phyloP scores from a whole-genome alignment of 768 basidiomycete species.

The Cyclocybe cylindracea region DNA sequence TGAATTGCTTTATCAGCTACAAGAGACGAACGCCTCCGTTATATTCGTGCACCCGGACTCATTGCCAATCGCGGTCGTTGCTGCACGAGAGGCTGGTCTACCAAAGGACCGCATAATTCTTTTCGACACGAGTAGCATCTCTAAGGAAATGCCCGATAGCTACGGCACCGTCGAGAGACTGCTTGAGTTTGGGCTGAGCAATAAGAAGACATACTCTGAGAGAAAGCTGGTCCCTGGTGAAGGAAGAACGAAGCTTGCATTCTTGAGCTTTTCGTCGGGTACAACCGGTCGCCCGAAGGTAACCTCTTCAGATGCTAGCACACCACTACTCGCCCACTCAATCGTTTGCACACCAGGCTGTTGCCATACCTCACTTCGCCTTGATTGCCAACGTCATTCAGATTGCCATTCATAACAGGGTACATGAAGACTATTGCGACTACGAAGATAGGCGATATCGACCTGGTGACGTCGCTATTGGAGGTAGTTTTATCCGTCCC shows the following conservation, averaged over 20 bases:
- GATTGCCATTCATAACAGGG: slow-evolving; percentile 51
- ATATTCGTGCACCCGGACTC: slow-evolving; percentile 50
- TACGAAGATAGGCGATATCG: slow-evolving; percentile 55
- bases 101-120: slow-evolving; percentile 44
- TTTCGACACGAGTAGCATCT: slow-evolving; percentile 31
- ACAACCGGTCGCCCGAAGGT: slow-evolving; percentile 80
- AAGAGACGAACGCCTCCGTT: slow-evolving; percentile 47
- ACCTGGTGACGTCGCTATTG: slow-evolving; percentile 61
- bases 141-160: slow-evolving; percentile 4
- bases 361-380: slow-evolving; percentile 62
- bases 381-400: slow-evolving; percentile 66
- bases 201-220: slow-evolving; percentile 45
- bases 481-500: slow-evolving; percentile 37
- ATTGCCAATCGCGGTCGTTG: slow-evolving; percentile 42
- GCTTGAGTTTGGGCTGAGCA: slow-evolving; percentile 47
- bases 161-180: slow-evolving; percentile 48
- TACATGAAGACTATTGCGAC: slow-evolving; percentile 45
- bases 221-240: slow-evolving; percentile 56
- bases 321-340: neutral
- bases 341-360: slow-evolving; percentile 29
- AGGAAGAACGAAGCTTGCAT: slow-evolving; percentile 68
- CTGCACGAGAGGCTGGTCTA: slow-evolving; percentile 39
- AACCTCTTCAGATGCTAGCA: too few relatives aligned
- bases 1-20: slow-evolving; percentile 57
- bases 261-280: slow-evolving; percentile 68